A percentile compares a stretch with the other conserved stretches of the same genome.
These are phyloP conservation scores for Krasilnikovozyma curviuscula DNA, from an alignment of 768 basidiomycete genomes.

Conservation along the genomic window DNA sequence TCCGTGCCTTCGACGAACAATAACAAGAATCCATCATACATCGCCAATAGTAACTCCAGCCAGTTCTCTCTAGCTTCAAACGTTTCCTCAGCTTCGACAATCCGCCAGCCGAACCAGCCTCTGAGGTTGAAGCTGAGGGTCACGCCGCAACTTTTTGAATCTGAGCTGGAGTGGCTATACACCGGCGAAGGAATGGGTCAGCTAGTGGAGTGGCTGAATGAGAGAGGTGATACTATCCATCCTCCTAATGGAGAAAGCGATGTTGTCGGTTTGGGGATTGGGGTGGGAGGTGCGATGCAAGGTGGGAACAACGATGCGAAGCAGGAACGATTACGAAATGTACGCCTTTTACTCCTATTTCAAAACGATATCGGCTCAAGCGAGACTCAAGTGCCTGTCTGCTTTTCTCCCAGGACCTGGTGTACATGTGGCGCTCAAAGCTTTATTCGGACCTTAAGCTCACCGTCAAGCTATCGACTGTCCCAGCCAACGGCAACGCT, in stretches of 20 bases:
- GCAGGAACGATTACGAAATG: constrained; percentile 64
- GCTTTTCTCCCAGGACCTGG: constrained; percentile 38
- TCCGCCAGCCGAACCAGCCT: not conserved
- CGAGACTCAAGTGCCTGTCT: not conserved
- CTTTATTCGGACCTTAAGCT: constrained; percentile 72
- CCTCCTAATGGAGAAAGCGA: not conserved
- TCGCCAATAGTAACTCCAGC: not conserved
- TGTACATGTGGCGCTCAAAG: constrained; percentile 90
- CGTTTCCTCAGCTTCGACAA: constrained; percentile 21
- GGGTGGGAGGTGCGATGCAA: constrained; percentile 20
- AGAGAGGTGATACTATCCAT: constrained; percentile 9
- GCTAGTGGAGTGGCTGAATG: constrained; percentile 31
- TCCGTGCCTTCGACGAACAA: constrained; percentile 10
- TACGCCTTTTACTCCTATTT: not conserved
- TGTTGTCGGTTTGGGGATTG: not conserved
- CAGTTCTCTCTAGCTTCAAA: constrained; percentile 14
- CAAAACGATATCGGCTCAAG: not conserved
- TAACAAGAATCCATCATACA: not conserved
- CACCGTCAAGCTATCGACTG: constrained; percentile 1
- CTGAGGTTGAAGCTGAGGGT: constrained; percentile 15
- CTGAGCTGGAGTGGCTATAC: constrained; percentile 86
- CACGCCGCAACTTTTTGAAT: constrained; percentile 62
- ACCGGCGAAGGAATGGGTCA: constrained; percentile 67
- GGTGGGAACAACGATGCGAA: constrained; percentile 37
- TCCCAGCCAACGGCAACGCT: constrained; percentile 35